Conservation (phyloP, 2,329 filamentous ascomycete species). For the Whalleya microplaca region DNA sequence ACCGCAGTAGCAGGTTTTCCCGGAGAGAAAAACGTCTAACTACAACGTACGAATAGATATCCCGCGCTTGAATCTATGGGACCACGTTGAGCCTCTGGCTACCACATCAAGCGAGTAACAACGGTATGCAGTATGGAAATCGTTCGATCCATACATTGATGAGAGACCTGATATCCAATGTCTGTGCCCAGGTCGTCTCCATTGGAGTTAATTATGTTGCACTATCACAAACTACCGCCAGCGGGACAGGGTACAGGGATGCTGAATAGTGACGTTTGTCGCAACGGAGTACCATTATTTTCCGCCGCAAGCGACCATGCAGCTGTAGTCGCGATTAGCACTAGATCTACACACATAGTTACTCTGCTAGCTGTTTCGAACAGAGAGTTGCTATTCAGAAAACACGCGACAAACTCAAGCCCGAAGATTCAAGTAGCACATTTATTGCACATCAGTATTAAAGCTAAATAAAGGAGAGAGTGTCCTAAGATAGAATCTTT, state of each 20-base stretch:
- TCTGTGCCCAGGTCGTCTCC: conserved; percentile 16
- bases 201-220: conserved; percentile 12
- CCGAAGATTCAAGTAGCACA: too few relatives aligned
- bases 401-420: too few relatives aligned
- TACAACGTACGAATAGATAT: conserved; percentile 12
- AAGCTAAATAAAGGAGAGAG: too few relatives aligned
- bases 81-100: conserved; percentile 20
- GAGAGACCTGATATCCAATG: conserved; percentile 12
- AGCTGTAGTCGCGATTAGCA: background rate
- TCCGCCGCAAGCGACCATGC: conserved; percentile 22
- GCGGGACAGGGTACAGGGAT: conserved; percentile 17
- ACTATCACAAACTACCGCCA: conserved; percentile 20
- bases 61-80: conserved; percentile 18
- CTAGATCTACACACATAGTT: too few relatives aligned
- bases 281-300: conserved; percentile 18
- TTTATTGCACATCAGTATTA: too few relatives aligned
- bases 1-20: conserved; percentile 18
- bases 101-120: conserved; percentile 12
- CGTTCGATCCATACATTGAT: conserved; percentile 7
- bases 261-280: conserved; percentile 18
- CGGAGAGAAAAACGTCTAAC: conserved; percentile 8
- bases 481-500: too few relatives aligned
- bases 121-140: conserved; percentile 7
- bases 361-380: too few relatives aligned
- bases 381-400: too few relatives aligned